phyloP scores from a whole-genome alignment of 495 filamentous ascomycete species.

The Lophiotrema nucula region DNA sequence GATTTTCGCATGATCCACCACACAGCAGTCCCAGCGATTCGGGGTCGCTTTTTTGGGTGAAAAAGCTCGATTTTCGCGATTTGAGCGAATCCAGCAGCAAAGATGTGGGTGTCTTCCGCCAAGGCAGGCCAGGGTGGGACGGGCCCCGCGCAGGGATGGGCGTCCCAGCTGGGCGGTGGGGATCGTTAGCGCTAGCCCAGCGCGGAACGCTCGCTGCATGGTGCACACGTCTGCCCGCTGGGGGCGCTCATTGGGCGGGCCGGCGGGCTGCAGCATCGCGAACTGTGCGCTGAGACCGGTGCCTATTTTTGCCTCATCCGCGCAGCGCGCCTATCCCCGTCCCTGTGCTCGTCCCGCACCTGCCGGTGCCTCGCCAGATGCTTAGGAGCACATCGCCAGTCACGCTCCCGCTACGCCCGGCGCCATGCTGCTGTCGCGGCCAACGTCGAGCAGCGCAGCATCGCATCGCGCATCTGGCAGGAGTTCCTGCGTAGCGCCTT shows the following conservation, averaged over 20 bases:
- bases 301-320: constrained; percentile 12
- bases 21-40: too few relatives aligned
- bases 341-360: neutral
- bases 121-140: neutral
- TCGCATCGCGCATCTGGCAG: neutral
- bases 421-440: neutral
- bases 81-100: too few relatives aligned
- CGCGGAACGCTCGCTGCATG: constrained; percentile 4
- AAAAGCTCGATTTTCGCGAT: too few relatives aligned
- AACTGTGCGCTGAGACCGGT: neutral
- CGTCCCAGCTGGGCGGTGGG: neutral
- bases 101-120: neutral
- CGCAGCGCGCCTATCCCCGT: constrained; percentile 15
- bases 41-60: constrained; percentile 16
- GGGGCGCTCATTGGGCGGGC: constrained; percentile 11
- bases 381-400: neutral
- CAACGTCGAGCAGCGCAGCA: neutral
- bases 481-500: neutral
- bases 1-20: too few relatives aligned
- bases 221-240: neutral
- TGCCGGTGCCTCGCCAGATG: neutral
- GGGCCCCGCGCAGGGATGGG: neutral
- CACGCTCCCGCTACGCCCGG: constrained; percentile 1
- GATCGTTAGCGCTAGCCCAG: constrained; percentile 5
- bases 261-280: neutral